These are phyloP conservation scores for Trametes cinnabarina DNA, from an alignment of 768 basidiomycete species.

Conservation along the genomic window DNA sequence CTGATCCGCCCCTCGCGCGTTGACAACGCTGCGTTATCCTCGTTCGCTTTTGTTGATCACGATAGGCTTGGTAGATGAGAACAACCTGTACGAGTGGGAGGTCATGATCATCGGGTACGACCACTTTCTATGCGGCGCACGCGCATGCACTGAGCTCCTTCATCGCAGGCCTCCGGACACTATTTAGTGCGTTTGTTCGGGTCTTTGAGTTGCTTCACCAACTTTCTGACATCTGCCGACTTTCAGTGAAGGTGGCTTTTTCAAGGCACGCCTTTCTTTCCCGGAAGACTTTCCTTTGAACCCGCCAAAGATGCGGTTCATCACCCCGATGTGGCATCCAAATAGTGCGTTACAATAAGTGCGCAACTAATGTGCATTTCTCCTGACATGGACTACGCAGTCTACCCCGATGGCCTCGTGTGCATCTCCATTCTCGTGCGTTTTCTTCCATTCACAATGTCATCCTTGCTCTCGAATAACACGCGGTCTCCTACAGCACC, in stretches of 20 bases:
- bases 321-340: conserved; percentile 96
- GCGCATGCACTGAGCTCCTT: not conserved
- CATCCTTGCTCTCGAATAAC: not conserved
- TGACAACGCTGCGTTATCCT: conserved; percentile 2
- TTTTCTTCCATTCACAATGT: not conserved
- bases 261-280: conserved; percentile 88
- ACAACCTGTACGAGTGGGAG: conserved; percentile 96
- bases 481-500: conserved; percentile 54
- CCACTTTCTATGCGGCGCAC: not conserved
- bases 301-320: conserved; percentile 95
- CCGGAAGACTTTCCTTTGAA: conserved; percentile 86
- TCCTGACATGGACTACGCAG: conserved; percentile 39
- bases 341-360: conserved; percentile 64
- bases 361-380: not conserved
- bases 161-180: conserved; percentile 80
- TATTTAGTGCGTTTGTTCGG: conserved; percentile 63
- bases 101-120: conserved; percentile 90
- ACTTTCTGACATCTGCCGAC: conserved; percentile 13
- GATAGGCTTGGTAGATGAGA: conserved; percentile 88
- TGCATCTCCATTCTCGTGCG: conserved; percentile 93
- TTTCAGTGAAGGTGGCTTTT: conserved; percentile 89
- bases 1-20: too few species aligned
- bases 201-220: not conserved
- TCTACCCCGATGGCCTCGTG: conserved; percentile 89
- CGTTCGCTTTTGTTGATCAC: conserved; percentile 14